Conservation (phyloP, 179 eudicot species). For the Carnegiea gigantea region DNA sequence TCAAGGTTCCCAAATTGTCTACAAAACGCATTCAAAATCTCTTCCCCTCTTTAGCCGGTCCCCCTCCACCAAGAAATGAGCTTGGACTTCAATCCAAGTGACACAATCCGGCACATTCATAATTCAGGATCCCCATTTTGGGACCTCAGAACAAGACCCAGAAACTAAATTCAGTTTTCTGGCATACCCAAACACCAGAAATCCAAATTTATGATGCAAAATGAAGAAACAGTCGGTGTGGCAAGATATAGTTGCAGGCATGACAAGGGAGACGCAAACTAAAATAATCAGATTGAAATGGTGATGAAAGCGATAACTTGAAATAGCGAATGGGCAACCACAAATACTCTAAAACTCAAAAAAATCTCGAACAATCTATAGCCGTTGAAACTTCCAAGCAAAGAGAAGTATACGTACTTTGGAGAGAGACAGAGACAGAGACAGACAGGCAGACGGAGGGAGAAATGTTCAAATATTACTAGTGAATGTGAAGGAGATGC, state of each 20-base stretch:
- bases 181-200: slow-evolving; percentile 30
- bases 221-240: slow-evolving; percentile 8
- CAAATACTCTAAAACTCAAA: slow-evolving; percentile 7
- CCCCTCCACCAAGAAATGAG: neutral
- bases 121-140: slow-evolving; percentile 19
- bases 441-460: slow-evolving; percentile 17
- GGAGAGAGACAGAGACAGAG: slow-evolving; percentile 22
- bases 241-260: slow-evolving; percentile 18
- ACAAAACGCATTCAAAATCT: neutral
- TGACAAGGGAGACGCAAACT: slow-evolving; percentile 5
- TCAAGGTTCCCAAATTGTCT: neutral
- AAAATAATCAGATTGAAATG: slow-evolving; percentile 25
- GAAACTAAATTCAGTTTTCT: slow-evolving; percentile 15
- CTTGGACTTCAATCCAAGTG: slow-evolving; percentile 11
- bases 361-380: slow-evolving; percentile 5
- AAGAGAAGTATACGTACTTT: slow-evolving; percentile 24
- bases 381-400: slow-evolving; percentile 27
- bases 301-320: slow-evolving; percentile 29
- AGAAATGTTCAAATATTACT: slow-evolving; percentile 20
- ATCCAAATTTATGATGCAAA: slow-evolving; percentile 22
- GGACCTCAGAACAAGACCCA: slow-evolving; percentile 16
- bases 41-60: neutral
- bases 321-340: slow-evolving; percentile 40
- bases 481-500: slow-evolving; percentile 14
- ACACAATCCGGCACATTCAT: slow-evolving; percentile 13